Conservation (phyloP, 1,284 basidiomycete genomes). For the Ceratobasidium sp. region DNA sequence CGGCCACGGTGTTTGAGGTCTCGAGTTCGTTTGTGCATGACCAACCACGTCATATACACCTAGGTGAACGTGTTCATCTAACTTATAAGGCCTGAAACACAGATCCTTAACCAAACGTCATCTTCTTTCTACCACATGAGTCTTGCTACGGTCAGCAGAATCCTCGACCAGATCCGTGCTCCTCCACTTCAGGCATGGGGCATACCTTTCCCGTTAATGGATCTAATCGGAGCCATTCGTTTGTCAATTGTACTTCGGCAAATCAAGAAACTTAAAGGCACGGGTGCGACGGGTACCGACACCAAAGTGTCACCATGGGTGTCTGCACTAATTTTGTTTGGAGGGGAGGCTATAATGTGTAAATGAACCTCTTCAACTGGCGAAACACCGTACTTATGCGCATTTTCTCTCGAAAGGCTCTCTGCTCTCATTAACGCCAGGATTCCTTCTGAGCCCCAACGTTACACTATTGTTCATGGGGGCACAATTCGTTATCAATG, state of each 20-base stretch:
- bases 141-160: not conserved
- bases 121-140: not conserved
- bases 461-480: slow-evolving; percentile 40
- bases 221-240: slow-evolving; percentile 23
- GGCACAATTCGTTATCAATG: slow-evolving; percentile 23
- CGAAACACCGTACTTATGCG: not conserved
- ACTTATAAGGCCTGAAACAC: no score
- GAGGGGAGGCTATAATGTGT: slow-evolving; percentile 42
- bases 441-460: slow-evolving; percentile 39
- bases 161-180: slow-evolving; percentile 3
- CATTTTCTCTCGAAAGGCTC: slow-evolving; percentile 27
- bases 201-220: slow-evolving; percentile 19
- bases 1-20: no score
- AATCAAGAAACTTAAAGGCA: slow-evolving; percentile 26
- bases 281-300: not conserved
- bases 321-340: slow-evolving; percentile 41
- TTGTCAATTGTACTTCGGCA: slow-evolving; percentile 21
- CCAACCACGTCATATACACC: no score
- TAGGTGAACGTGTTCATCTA: no score
- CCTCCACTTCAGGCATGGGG: slow-evolving; percentile 23
- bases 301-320: slow-evolving; percentile 38
- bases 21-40: no score
- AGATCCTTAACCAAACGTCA: no score
- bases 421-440: slow-evolving; percentile 34
- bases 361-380: slow-evolving; percentile 8